Conservation (phyloP, 108 stramenopile genomes). For the Nitzschia inconspicua region DNA sequence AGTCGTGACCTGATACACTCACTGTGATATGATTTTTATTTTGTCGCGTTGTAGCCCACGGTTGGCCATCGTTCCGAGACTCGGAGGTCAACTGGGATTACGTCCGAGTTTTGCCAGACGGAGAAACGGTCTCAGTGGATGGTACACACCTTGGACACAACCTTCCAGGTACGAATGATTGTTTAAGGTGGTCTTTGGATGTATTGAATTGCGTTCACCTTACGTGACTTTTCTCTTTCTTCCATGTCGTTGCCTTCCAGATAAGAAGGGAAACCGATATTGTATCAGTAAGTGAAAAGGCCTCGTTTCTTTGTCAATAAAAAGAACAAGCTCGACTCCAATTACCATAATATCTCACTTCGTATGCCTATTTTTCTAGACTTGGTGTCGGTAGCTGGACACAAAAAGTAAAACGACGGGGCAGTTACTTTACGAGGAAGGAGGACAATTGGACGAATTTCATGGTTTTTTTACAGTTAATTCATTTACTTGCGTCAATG, state of each 20-base stretch:
- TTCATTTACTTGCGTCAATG: no score
- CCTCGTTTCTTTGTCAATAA: background rate
- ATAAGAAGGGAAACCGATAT: slow-evolving; percentile 7
- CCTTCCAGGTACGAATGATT: slow-evolving; percentile 60
- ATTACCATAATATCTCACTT: background rate
- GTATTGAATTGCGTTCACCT: no score
- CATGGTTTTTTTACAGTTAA: no score
- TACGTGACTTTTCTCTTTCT: no score
- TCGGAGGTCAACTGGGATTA: slow-evolving; percentile 74
- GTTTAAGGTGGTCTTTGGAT: no score
- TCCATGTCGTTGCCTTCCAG: no score
- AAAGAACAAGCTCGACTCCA: background rate
- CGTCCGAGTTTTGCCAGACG: slow-evolving; percentile 74
- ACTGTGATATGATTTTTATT: no score
- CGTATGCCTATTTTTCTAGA: background rate
- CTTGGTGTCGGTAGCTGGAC: slow-evolving; percentile 2
- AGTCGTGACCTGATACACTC: no score
- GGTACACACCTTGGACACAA: slow-evolving; percentile 62
- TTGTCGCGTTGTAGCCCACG: no score
- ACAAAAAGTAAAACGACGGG: slow-evolving; percentile 10
- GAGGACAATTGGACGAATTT: no score
- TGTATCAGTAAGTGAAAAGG: slow-evolving; percentile 8
- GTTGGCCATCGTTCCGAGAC: slow-evolving; percentile 86
- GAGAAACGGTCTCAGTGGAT: slow-evolving; percentile 47
- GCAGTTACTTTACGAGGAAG: no score